Base-by-base conservation (phyloP, 1,139 yeast genomes). In the Zhuliangozyma blackwelliae region DNA sequence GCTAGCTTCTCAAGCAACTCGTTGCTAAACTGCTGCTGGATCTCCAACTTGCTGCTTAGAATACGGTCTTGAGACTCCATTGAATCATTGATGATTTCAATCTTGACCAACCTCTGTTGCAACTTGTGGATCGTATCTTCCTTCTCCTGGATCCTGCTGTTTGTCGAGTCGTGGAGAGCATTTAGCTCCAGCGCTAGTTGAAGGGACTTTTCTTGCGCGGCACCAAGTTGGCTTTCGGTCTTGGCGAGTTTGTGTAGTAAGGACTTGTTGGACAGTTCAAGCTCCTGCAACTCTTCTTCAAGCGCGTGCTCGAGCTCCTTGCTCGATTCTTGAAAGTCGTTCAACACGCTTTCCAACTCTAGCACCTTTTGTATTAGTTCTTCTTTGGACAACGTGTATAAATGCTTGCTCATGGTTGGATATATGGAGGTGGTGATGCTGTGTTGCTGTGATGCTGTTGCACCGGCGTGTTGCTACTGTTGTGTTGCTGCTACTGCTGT, bases 1-100 rank as follows among this genome's bases (percentile, higher is more conserved):
- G 76, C 75, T 27, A 68, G 40, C 37, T 62, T 65, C 45, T 70
- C 76, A 16, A 69, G 49, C 21, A 68, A 49, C 40, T 68, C 73
- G 43, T 66, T 65, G 45, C 65, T 68, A 40, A 68, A 61, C 35
- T 63, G 68, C 28, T 53, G 59, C 12, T 68, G 53, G n/a, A 58
- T 44, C 28, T 58, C 63, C 10, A 67, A 51, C 40, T 68, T 65
- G 43, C 50, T 57, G 10, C 49, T 51, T 1, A 63, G 43, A 10
- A 68, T 47, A 6, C 76, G 51, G 40, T 68, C 74, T 23, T 64
- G 58, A 12, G 63, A 57, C 38, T 65, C 69, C 67, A 66, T 63
- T 34, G 57, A 58, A 40, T 69, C 76, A 44, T 68, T 68, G 12
- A 57, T 50, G 7, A 68, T 68, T 42, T 70, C 76, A 20, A 65